Base-by-base conservation (phyloP, 768 basidiomycete species). In the Roridomyces roridus region DNA sequence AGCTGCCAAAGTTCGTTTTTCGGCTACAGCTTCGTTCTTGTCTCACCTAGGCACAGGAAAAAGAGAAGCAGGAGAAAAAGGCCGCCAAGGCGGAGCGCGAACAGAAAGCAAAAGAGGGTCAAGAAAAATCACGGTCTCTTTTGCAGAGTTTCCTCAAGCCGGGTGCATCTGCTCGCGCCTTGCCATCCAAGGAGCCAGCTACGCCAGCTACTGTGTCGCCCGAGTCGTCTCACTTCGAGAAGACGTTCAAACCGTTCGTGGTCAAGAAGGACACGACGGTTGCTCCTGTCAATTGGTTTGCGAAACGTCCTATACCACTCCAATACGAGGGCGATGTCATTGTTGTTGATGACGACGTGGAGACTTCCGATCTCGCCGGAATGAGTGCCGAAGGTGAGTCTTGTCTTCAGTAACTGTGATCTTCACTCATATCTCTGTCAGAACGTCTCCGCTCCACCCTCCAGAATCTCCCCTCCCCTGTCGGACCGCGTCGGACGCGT, bases 81-180 rank as follows among this genome's bases (percentile, higher is more conserved):
- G 79, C 77, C 0, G 87, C 85, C 10, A 91, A 85, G 65, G 80
- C 75, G 3, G 89, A 91, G 65, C 87, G 83, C 66, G 87, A 89
- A 63, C 86, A 82, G 74, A 91, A 85, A 68, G 83, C 83, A 58
- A 84, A 85, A 55, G 86, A 89, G 62, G 83, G 84, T 3, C 84
- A 88, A 47, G 81, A 84, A 50, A 92, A 85, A 70, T 91, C 92
- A 5, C 83, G 86, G 26, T 87, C 85, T 8, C 72, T 92, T 12
- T 86, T 96, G 85, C 81, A 84, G 0, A 89, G 74, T 67, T 95
- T 94, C 76, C 92, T 95, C 69, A 77, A 81, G 26, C 92, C 91
- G 67, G 69, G 83, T 9, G 85, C 83, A 62, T 51, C 70, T n/a
- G 40, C 72, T 14, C 59, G 67, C n/a, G 37, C 58, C 31, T 59